Percentiles rank a stretch among this genome's conserved stretches.
Conservation (phyloP, 2,329 filamentous ascomycete species). For the Dothistroma septosporum region DNA sequence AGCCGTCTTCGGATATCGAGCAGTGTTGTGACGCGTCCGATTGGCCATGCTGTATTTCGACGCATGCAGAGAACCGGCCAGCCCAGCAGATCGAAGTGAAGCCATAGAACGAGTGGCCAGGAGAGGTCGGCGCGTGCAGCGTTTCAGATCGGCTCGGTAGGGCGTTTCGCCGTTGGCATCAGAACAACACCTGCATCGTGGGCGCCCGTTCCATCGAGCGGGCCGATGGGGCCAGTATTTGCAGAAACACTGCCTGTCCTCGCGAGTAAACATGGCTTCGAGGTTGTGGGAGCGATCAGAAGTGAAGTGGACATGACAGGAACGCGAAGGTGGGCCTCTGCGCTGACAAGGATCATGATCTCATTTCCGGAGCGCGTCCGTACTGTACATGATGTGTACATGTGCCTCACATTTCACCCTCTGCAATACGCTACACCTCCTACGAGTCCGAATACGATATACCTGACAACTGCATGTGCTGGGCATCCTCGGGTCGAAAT, state of each 20-base stretch:
- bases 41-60: background rate
- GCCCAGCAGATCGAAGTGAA: background rate
- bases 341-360: background rate
- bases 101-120: background rate
- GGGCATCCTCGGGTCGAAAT: too few species aligned
- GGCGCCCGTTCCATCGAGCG: background rate
- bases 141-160: background rate
- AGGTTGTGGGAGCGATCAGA: background rate
- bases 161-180: slow-evolving; percentile 1
- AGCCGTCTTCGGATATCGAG: background rate
- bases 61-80: slow-evolving; percentile 2
- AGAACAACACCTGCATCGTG: background rate
- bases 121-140: slow-evolving; percentile 4
- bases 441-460: too few species aligned
- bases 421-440: too few species aligned
- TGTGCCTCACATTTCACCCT: too few species aligned
- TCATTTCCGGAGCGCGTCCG: background rate
- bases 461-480: too few species aligned
- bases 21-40: background rate
- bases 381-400: too few species aligned
- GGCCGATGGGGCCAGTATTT: background rate
- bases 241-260: background rate
- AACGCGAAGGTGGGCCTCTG: background rate
- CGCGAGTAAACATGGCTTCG: background rate
- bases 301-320: background rate